These are phyloP conservation scores for Trypanosoma caninum DNA, from an alignment of 208 protist genomes.

Conservation along the genomic window DNA sequence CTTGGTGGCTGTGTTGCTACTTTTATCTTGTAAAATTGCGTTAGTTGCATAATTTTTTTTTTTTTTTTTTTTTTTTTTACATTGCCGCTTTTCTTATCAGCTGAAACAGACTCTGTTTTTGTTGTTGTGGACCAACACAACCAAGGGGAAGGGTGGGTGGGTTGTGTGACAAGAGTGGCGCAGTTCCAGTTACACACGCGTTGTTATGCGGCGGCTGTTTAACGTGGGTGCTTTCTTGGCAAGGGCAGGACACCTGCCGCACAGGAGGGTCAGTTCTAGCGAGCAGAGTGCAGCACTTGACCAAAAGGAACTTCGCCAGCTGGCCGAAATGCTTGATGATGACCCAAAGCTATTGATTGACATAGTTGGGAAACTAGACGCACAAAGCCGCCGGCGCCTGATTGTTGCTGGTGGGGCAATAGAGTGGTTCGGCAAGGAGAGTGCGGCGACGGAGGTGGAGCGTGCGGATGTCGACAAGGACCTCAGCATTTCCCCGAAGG, in stretches of 20 bases:
- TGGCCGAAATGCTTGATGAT: constrained; percentile 72
- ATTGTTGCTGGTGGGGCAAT: constrained; percentile 84
- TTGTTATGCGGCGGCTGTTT: constrained; percentile 8
- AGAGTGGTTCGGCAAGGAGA: constrained; percentile 92
- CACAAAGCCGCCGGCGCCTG: constrained; percentile 67
- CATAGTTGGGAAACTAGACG: constrained; percentile 68
- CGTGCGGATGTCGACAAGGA: constrained; percentile 83
- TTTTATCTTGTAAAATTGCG: not conserved
- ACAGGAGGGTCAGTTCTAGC: not conserved
- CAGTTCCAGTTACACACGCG: too few species aligned
- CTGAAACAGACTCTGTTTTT: too few species aligned
- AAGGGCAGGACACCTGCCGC: not conserved
- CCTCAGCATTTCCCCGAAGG: constrained; percentile 78
- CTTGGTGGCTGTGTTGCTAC: not conserved
- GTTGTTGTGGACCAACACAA: too few species aligned
- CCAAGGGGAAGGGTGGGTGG: too few species aligned
- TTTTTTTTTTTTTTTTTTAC: constrained; percentile 3
- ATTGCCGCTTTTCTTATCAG: too few species aligned
- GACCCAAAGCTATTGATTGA: constrained; percentile 81
- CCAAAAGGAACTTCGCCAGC: constrained; percentile 51
- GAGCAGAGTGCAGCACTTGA: not conserved
- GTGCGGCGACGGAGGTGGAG: constrained; percentile 69
- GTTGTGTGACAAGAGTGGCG: not conserved
- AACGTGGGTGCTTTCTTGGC: not conserved
- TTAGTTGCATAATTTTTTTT: constrained; percentile 4